A percentile compares a stretch with the other conserved stretches of the same genome.
These are phyloP conservation scores for Nyssa sinensis DNA, from an alignment of 148 eudicot species.

Conservation along the genomic window DNA sequence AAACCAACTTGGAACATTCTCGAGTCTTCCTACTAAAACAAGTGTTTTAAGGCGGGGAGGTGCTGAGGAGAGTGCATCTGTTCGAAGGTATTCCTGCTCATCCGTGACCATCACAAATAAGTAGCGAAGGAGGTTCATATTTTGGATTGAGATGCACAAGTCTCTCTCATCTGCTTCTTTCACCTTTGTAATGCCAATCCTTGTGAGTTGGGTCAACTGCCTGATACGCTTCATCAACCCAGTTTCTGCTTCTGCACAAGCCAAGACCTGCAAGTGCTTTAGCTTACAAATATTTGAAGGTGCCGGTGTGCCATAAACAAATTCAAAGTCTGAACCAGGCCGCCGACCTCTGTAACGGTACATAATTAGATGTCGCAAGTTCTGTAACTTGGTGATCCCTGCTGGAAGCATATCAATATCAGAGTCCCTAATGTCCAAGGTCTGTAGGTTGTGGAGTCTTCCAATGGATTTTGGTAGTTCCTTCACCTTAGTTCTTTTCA, in stretches of 20 bases:
- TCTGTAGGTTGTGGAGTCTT: conserved; percentile 17
- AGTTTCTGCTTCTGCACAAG: conserved; percentile 7
- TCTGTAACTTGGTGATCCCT: conserved; percentile 6
- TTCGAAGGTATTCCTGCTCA: conserved; percentile 2
- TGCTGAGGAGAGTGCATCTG: background rate
- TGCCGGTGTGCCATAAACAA: background rate
- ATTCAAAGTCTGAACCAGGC: background rate
- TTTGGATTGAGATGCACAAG: conserved; percentile 5
- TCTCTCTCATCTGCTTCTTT: conserved; percentile 12
- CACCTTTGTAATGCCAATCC: conserved; percentile 18
- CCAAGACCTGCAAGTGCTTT: background rate
- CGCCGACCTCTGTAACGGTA: background rate
- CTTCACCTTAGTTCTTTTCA: conserved; percentile 11
- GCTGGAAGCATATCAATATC: conserved; percentile 2
- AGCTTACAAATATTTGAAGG: background rate
- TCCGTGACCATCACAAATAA: conserved; percentile 5
- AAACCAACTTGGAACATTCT: conserved; percentile 9
- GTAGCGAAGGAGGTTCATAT: background rate
- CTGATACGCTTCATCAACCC: background rate
- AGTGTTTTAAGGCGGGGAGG: conserved; percentile 14
- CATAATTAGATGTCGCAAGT: conserved; percentile 16
- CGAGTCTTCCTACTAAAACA: background rate
- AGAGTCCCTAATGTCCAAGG: conserved; percentile 10
- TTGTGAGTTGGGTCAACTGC: background rate
- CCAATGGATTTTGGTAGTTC: conserved; percentile 11